phyloP scores from a whole-genome alignment of 257 asterid species.

The Rauvolfia tetraphylla region DNA sequence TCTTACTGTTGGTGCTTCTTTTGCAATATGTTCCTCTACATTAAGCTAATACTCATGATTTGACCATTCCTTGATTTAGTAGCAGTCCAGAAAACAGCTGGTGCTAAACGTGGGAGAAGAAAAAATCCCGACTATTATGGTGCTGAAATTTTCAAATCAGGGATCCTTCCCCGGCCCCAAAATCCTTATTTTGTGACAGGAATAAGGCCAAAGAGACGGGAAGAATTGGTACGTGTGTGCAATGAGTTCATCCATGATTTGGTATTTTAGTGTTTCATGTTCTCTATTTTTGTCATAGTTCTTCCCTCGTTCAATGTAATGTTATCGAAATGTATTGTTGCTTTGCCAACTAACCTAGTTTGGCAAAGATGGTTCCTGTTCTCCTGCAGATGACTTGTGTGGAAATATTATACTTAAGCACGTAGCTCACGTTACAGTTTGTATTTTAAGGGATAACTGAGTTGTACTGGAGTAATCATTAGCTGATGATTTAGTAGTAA shows the following conservation, averaged over 20 bases:
- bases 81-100: not conserved
- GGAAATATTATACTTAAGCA: no score
- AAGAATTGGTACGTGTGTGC: not conserved
- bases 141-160: not conserved
- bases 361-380: no score
- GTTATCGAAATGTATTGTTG: not conserved
- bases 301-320: not conserved
- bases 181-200: constrained; percentile 10
- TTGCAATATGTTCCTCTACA: not conserved
- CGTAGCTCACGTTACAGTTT: no score
- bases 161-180: not conserved
- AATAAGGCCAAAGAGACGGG: not conserved
- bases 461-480: no score
- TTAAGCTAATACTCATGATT: no score
- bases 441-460: no score
- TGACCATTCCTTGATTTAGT: not conserved
- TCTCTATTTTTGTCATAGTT: no score
- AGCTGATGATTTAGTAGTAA: no score
- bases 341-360: no score
- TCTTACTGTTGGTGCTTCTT: not conserved
- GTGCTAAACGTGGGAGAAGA: not conserved
- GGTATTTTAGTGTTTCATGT: no score
- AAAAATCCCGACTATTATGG: not conserved
- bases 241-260: not conserved
- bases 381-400: no score